A percentile compares a stretch with the other conserved stretches of the same genome.
Conservation (phyloP, 225 moss, liverwort and hornwort genomes). For the Sphagnum contortum region DNA sequence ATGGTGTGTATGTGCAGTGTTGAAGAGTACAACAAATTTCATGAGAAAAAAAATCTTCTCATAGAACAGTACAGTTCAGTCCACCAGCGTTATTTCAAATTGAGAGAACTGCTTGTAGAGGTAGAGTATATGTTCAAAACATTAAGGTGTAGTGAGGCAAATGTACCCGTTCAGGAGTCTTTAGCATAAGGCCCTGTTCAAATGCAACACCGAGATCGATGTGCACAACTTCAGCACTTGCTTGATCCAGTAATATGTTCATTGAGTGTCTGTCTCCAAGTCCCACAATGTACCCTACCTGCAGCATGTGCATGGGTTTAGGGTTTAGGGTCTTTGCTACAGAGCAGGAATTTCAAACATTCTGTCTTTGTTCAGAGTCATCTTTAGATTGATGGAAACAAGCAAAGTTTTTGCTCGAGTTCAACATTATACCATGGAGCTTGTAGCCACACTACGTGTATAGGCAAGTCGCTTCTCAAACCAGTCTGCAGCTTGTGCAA, state of each 20-base stretch:
- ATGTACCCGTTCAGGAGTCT: conserved; percentile 84
- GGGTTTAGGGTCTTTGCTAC: too few relatives aligned
- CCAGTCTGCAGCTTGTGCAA: conserved; percentile 76
- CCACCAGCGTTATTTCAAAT: not conserved
- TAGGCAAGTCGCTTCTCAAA: conserved; percentile 97
- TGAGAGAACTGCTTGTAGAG: not conserved
- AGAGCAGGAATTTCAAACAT: too few relatives aligned
- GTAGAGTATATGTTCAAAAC: not conserved
- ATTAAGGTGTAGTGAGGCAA: too few relatives aligned
- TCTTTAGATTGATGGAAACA: too few relatives aligned
- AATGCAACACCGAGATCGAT: conserved; percentile 97
- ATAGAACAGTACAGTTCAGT: not conserved
- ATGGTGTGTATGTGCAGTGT: not conserved
- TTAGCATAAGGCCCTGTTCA: conserved; percentile 97
- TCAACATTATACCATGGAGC: conserved; percentile 64
- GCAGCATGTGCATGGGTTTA: not conserved
- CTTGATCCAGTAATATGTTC: conserved; percentile 86
- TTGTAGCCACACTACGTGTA: conserved; percentile 93
- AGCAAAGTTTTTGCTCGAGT: too few relatives aligned
- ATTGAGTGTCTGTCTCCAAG: conserved; percentile 98
- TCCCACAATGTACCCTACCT: conserved; percentile 97
- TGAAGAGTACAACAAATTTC: not conserved
- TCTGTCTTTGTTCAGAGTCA: too few relatives aligned
- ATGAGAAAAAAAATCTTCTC: conserved; percentile 1
- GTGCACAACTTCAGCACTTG: conserved; percentile 90